Evolutionary conservation across 208 protist genomes (phyloP), one percentile per base, ranked within the genome.

Genomic region (Leishmania gerbilli): DNA sequence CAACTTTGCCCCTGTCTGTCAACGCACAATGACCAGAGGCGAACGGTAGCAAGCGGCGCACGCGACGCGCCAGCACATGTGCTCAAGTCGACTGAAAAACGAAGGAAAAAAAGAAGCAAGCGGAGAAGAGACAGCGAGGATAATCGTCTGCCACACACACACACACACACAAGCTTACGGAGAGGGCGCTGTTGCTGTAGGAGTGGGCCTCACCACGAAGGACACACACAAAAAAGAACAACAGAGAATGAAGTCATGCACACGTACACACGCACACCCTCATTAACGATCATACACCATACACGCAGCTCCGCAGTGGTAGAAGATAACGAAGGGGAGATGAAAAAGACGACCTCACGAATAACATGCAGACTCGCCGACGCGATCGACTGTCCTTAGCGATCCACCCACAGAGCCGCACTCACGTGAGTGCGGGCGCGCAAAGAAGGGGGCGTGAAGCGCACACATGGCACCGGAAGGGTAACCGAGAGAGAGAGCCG

Each of bases 31-130:
- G 56, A 8, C 56, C 24, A n/a, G 6, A 62, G 56, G 7, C 56
- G 7, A 21, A n/a, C 3, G 56, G 24, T 9, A 9, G 24, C 27
- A 24, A 62, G 56, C 17, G 24, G 56, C 56, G 56, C 56, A 31
- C 56, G 56, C 7, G 56, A 21, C 24, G 56, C 21, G 56, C 24
- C 56, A n/a, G 17, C 17, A 62, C 24, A 11, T 15, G 24, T 62
- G 56, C 6, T 17, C 56, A 3, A 11, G 24, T n/a, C 21, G 24
- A 6, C 8, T n/a, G 56, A 62, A 62, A 27, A 56, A 19, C 51
- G 17, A 13, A 72, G 45, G 74, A 27, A 71, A 31, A 81, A 74
- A 40, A 53, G 79, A 49, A 77, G 49, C 49, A 17, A 68, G 34
- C 1, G 77, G 76, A 45, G 78, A 79, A 74, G 27, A n/a, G 68